Evolutionary conservation across 495 filamentous ascomycete species (phyloP).

Genomic region (Podospora sp.): DNA sequence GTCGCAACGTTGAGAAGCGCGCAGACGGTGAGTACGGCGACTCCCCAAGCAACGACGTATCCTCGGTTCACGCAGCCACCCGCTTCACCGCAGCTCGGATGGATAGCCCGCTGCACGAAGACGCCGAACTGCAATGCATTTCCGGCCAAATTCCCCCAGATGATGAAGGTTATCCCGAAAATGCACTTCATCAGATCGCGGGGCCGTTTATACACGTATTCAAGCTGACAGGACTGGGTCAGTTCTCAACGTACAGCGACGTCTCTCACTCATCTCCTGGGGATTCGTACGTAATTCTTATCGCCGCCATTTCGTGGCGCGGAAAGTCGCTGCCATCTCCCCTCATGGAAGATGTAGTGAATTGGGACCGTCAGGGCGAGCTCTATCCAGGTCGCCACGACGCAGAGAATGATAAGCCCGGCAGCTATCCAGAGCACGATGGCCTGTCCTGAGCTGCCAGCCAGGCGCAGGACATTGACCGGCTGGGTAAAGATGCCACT

Average conservation of each 20-base stretch:
- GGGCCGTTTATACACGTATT: slow-evolving; percentile 5
- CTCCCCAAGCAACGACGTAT: background rate
- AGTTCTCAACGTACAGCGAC: background rate
- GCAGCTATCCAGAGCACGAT: slow-evolving; percentile 45
- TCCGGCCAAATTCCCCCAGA: slow-evolving; percentile 1
- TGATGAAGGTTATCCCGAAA: background rate
- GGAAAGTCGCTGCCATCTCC: background rate
- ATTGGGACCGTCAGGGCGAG: background rate
- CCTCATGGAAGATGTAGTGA: slow-evolving; percentile 1
- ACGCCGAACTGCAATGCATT: slow-evolving; percentile 3
- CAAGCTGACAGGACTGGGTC: background rate
- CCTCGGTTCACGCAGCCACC: slow-evolving; percentile 4
- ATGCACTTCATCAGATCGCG: slow-evolving; percentile 1
- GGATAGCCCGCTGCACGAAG: background rate
- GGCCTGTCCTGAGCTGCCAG: slow-evolving; percentile 38
- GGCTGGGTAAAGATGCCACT: slow-evolving; percentile 45
- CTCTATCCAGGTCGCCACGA: background rate
- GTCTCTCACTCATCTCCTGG: background rate
- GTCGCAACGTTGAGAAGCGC: slow-evolving; percentile 7
- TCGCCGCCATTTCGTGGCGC: background rate
- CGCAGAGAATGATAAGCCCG: slow-evolving; percentile 27
- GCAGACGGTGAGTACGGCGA: background rate
- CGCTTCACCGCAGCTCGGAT: background rate
- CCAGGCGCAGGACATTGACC: slow-evolving; percentile 39
- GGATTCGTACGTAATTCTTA: background rate